These are phyloP conservation scores for Chaetomiaceae sp. DNA, from an alignment of 2,329 filamentous ascomycete species.

Conservation along the genomic window DNA sequence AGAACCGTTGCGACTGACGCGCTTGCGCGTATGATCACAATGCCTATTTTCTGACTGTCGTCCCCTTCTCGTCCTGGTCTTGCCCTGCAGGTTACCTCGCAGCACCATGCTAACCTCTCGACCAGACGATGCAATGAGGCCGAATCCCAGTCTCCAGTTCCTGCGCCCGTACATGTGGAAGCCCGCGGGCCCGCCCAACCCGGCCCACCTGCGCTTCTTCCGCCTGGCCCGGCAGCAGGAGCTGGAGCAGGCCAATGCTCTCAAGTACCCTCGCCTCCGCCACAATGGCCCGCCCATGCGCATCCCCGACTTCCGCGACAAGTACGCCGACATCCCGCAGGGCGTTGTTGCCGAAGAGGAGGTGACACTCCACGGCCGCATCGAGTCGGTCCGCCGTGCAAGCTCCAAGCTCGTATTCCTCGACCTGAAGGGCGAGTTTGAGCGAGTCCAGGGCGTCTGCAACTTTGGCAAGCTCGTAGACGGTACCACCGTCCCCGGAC, in stretches of 20 bases:
- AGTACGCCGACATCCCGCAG: conserved; percentile 28
- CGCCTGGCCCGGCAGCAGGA: conserved; percentile 41
- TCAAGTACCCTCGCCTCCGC: conserved; percentile 53
- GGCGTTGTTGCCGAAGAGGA: conserved; percentile 28
- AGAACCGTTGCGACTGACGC: conserved; percentile 59
- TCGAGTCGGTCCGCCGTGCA: conserved; percentile 65
- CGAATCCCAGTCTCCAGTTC: conserved; percentile 42
- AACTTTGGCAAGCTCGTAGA: conserved; percentile 52
- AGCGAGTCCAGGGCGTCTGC: conserved; percentile 71
- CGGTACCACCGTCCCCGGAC: conserved; percentile 38
- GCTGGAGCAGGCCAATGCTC: conserved; percentile 44
- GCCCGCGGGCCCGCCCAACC: conserved; percentile 30
- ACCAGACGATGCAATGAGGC: conserved; percentile 40
- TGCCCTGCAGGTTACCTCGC: neutral
- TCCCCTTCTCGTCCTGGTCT: neutral
- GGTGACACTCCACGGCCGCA: conserved; percentile 50
- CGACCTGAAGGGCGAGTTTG: conserved; percentile 69
- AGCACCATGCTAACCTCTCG: conserved; percentile 20
- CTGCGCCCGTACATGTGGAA: conserved; percentile 53
- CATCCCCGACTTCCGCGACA: conserved; percentile 36
- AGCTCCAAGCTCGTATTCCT: conserved; percentile 81
- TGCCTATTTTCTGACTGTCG: conserved; percentile 44
- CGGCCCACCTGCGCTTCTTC: conserved; percentile 49
- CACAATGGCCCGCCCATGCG: conserved; percentile 34
- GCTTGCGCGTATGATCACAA: conserved; percentile 51